These are phyloP conservation scores for Suhomyces xylopsoci DNA, from an alignment of 805 yeast genomes.

Conservation along the genomic window DNA sequence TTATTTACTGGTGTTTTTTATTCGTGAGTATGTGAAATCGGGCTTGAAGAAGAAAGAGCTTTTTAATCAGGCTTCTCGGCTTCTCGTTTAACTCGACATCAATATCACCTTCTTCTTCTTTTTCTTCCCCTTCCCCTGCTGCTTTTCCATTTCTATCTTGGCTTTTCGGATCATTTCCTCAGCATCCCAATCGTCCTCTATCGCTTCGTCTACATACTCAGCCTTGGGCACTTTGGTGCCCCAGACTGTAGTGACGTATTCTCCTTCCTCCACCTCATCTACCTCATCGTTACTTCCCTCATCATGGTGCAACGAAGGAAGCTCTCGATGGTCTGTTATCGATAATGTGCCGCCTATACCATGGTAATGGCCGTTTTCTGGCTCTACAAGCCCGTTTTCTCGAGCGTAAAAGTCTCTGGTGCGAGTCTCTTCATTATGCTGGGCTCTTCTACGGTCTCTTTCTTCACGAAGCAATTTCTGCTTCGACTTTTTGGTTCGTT, in stretches of 20 bases:
- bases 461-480: slow-evolving; percentile 59
- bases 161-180: slow-evolving; percentile 53
- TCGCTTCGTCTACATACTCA: slow-evolving; percentile 32
- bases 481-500: slow-evolving; percentile 50
- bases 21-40: too few relatives aligned
- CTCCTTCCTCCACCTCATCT: slow-evolving; percentile 11
- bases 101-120: slow-evolving; percentile 45
- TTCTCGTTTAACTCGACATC: background rate
- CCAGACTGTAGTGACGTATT: slow-evolving; percentile 63
- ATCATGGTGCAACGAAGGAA: slow-evolving; percentile 21
- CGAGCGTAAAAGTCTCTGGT: slow-evolving; percentile 56
- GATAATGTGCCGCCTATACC: slow-evolving; percentile 30
- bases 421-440: slow-evolving; percentile 55
- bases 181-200: slow-evolving; percentile 46
- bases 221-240: slow-evolving; percentile 59
- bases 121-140: slow-evolving; percentile 34
- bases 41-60: too few relatives aligned
- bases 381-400: slow-evolving; percentile 46
- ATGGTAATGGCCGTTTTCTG: slow-evolving; percentile 11
- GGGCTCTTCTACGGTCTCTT: slow-evolving; percentile 52
- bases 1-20: too few relatives aligned
- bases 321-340: slow-evolving; percentile 36
- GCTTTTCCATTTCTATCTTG: slow-evolving; percentile 41
- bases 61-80: too few relatives aligned
- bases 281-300: slow-evolving; percentile 10